These are phyloP conservation scores for Talaromyces borbonicus DNA, from an alignment of 495 filamentous ascomycete species.

Conservation along the genomic window DNA sequence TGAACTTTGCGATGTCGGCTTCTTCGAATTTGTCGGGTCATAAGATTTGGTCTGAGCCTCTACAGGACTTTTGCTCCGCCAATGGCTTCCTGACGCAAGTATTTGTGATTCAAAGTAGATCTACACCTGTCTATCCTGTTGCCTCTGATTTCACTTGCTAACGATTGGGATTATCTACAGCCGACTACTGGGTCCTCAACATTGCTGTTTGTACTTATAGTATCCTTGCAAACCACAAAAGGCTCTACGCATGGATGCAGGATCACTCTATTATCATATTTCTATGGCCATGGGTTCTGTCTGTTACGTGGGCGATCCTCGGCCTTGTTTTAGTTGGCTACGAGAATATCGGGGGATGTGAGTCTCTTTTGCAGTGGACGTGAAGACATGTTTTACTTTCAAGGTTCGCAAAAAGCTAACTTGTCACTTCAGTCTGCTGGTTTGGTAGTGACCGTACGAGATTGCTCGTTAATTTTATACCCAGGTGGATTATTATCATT, in stretches of 20 bases:
- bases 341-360: constrained; percentile 2
- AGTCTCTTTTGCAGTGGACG: not conserved
- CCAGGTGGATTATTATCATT: constrained; percentile 5
- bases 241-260: not conserved
- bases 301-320: constrained; percentile 1
- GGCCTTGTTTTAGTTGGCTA: constrained; percentile 1
- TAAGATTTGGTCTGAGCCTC: constrained; percentile 1
- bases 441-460: constrained; percentile 1
- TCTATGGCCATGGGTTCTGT: constrained; percentile 1
- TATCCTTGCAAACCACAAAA: constrained; percentile 4
- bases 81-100: constrained; percentile 6
- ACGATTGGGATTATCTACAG: constrained; percentile 3
- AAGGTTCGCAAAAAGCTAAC: not conserved
- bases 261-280: not conserved
- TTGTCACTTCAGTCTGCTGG: not conserved
- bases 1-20: constrained; percentile 3
- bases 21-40: not conserved
- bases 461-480: constrained; percentile 3
- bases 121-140: not conserved
- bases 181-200: constrained; percentile 5
- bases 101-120: constrained; percentile 7
- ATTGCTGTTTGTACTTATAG: constrained; percentile 4
- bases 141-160: not conserved
- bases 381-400: not conserved
- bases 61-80: not conserved